Conservation (phyloP, 2,329 filamentous ascomycete species). For the Colletotrichum gigasporum region DNA sequence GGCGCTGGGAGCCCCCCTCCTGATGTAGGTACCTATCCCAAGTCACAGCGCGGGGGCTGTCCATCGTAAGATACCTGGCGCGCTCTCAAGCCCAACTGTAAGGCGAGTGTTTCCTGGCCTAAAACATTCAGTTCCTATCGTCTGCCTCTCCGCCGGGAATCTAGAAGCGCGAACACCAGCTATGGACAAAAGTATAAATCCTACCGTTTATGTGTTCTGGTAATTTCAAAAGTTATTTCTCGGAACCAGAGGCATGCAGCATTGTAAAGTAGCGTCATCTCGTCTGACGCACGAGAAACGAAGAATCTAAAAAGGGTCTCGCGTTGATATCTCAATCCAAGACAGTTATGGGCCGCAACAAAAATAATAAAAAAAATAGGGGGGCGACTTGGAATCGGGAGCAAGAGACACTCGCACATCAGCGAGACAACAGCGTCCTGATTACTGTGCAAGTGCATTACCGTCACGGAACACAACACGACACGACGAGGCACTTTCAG, state of each 20-base stretch:
- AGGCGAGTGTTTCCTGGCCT: no score
- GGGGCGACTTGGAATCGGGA: background rate
- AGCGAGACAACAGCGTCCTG: background rate
- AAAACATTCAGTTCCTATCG: background rate
- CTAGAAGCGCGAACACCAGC: background rate
- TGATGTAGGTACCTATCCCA: background rate
- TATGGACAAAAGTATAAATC: background rate
- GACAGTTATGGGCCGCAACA: constrained; percentile 1
- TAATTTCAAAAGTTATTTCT: constrained; percentile 10
- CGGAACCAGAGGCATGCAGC: background rate
- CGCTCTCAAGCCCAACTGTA: no score
- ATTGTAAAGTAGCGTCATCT: constrained; percentile 13
- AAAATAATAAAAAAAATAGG: background rate
- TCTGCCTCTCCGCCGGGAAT: background rate
- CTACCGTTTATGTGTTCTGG: background rate
- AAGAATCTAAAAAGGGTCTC: constrained; percentile 15
- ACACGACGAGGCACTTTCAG: background rate
- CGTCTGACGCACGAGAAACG: constrained; percentile 19
- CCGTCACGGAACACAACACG: constrained; percentile 6
- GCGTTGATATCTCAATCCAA: constrained; percentile 8
- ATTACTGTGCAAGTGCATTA: background rate
- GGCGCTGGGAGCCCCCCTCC: background rate
- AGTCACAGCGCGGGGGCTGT: background rate
- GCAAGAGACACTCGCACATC: background rate
- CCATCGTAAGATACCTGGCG: no score